Conservation (phyloP, 2,329 filamentous ascomycete species). For the Aspergillus versicolor region DNA sequence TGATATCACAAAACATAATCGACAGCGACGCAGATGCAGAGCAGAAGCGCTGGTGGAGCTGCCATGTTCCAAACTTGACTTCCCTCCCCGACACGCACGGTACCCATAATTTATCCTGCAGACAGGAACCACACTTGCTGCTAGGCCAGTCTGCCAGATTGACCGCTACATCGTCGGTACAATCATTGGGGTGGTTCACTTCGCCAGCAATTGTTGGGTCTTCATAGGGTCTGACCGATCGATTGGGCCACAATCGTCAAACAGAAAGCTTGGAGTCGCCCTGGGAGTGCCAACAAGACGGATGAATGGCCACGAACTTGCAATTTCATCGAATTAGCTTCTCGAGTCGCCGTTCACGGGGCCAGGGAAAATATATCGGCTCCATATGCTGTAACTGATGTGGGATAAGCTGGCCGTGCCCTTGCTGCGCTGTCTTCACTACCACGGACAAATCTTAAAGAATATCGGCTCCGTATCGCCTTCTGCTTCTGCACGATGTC, state of each 20-base stretch:
- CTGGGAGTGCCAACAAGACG: background rate
- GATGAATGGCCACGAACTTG: background rate
- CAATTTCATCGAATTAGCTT: background rate
- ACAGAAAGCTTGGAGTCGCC: background rate
- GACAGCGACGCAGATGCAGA: background rate
- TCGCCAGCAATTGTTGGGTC: background rate
- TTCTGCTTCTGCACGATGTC: background rate
- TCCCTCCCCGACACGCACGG: background rate
- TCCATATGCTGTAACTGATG: background rate
- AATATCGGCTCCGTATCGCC: background rate
- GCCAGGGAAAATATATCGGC: background rate
- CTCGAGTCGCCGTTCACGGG: background rate
- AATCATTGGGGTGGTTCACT: background rate
- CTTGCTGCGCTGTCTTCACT: background rate
- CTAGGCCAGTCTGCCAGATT: background rate
- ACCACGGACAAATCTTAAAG: background rate
- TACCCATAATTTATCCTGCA: background rate
- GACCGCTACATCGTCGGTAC: background rate
- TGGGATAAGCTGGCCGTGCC: background rate
- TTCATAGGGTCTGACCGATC: background rate
- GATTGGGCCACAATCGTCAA: slow-evolving; percentile 7
- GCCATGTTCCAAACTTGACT: background rate
- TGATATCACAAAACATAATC: background rate
- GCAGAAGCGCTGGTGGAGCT: background rate
- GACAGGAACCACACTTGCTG: background rate